Percentiles rank a stretch among this genome's conserved stretches.
These are phyloP conservation scores for Middelhovenomyces tepae DNA, from an alignment of 805 yeast species.

Conservation along the genomic window DNA sequence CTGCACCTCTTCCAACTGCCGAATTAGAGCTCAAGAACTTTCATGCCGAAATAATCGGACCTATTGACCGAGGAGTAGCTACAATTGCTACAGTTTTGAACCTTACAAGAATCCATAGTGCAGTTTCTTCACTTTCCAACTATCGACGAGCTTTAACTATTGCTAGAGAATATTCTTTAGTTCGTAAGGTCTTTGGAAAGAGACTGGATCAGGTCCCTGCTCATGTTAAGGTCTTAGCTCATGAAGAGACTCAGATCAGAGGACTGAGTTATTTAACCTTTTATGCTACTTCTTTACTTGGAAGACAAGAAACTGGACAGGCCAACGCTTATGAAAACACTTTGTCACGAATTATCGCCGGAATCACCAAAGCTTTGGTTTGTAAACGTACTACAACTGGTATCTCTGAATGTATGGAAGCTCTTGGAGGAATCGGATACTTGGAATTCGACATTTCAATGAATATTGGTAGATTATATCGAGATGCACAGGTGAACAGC, in stretches of 20 bases:
- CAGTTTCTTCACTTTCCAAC: slow-evolving; percentile 18
- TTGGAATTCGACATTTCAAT: slow-evolving; percentile 24
- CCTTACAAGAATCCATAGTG: slow-evolving; percentile 22
- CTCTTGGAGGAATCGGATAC: slow-evolving; percentile 26
- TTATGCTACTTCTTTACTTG: slow-evolving; percentile 19
- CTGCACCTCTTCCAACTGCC: slow-evolving; percentile 26
- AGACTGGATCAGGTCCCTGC: slow-evolving; percentile 17
- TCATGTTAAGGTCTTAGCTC: slow-evolving; percentile 22
- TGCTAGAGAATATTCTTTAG: slow-evolving; percentile 20
- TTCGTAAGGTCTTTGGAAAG: slow-evolving; percentile 22
- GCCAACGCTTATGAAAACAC: slow-evolving; percentile 13
- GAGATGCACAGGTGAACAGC: slow-evolving; percentile 25
- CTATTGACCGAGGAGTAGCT: slow-evolving; percentile 20
- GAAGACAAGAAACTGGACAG: slow-evolving; percentile 16
- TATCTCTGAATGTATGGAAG: slow-evolving; percentile 27
- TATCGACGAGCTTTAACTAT: slow-evolving; percentile 19
- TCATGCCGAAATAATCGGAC: slow-evolving; percentile 17
- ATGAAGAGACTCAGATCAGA: slow-evolving; percentile 16
- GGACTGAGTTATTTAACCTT: slow-evolving; percentile 20
- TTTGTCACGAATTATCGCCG: slow-evolving; percentile 21
- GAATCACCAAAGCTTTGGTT: slow-evolving; percentile 20
- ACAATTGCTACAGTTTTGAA: slow-evolving; percentile 23
- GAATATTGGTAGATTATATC: slow-evolving; percentile 21
- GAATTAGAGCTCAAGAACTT: slow-evolving; percentile 23
- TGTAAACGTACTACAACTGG: slow-evolving; percentile 22